Evolutionary conservation across 2,329 filamentous ascomycete genomes (phyloP), one percentile per base, ranked within the genome.

Genomic region (Dothiorella sarmentorum): DNA sequence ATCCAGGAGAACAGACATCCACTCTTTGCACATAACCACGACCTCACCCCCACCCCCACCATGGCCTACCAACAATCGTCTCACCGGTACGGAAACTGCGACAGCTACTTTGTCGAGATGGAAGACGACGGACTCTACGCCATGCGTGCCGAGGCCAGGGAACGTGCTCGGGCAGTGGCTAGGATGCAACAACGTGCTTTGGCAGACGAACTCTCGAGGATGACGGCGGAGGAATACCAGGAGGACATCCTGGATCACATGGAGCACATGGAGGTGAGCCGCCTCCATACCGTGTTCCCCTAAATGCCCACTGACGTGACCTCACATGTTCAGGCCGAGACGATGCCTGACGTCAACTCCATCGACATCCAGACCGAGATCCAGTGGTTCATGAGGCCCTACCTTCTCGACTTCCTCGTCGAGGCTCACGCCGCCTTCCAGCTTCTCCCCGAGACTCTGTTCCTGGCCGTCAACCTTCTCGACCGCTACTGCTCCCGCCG

Each of bases 341-440:
- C 94, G 26, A 81, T 97, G 64, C 90, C 94, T 56, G 94, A 99
- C 75, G 93, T 96, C 73, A 93, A 93, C 74, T 91, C 95, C 33
- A 99, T 99, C 73, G 94, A 99, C 74, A 97, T 97, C 76, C 94
- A 99, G 77, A 91, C 92, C 65, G 94, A 99, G 82, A 97, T 99
- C 63, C 91, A 97, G 73, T 99, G 94, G 94, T 97, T 95, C 78
- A 99, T 99, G 94, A 83, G 94, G 68, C 94, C 94, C 0, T 97
- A 97, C 75, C 86, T 99, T 33, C 89, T 99, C 71, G 94, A 99
- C 79, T 99, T 99, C 77, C 84, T 99, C 65, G 89, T 97, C 68
- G 94, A 99, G 82, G 94, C 93, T 52, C 94, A 99, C 71, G 89
- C 90, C 65, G 93, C 93, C 61, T 99, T 97, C 77, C 89, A 91